phyloP scores from a whole-genome alignment of 176 grass and related monocot species.

The Pontederia paniculata region DNA sequence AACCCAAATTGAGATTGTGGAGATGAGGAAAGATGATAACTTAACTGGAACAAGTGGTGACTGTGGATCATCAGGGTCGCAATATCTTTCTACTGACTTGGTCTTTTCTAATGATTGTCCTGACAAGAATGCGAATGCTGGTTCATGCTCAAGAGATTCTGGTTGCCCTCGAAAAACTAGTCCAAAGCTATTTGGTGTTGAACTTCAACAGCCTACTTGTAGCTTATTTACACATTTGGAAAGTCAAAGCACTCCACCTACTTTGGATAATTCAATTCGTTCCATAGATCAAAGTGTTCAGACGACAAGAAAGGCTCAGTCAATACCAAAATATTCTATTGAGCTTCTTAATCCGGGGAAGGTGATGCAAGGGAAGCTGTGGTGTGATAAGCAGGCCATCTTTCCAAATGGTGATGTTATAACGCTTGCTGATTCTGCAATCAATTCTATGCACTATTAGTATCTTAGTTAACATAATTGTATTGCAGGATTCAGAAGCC shows the following conservation, averaged over 20 bases:
- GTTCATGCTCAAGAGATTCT: constrained; percentile 12
- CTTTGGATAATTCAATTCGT: constrained; percentile 24
- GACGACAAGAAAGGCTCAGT: background rate
- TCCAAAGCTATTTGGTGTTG: constrained; percentile 43
- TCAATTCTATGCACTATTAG: no score
- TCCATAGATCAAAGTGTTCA: background rate
- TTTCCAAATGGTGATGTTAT: constrained; percentile 57
- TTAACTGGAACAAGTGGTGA: constrained; percentile 20
- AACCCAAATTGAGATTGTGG: constrained; percentile 13
- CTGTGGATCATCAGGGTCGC: constrained; percentile 19
- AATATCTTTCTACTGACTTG: constrained; percentile 34
- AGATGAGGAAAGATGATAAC: constrained; percentile 15
- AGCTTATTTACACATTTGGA: constrained; percentile 13
- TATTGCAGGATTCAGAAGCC: constrained; percentile 70
- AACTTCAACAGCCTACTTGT: constrained; percentile 20
- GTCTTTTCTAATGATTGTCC: constrained; percentile 11
- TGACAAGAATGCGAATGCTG: background rate
- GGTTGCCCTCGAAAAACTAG: constrained; percentile 12
- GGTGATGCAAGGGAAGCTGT: constrained; percentile 44
- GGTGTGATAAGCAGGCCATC: constrained; percentile 61
- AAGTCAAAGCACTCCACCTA: constrained; percentile 29
- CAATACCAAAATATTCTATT: constrained; percentile 9
- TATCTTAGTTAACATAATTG: constrained; percentile 11
- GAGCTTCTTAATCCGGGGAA: constrained; percentile 54
- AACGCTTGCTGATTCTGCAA: background rate